Percentiles rank a stretch among this genome's conserved stretches.
Conservation (phyloP, 2,329 filamentous ascomycete genomes). For the Metarhizium humberi region DNA sequence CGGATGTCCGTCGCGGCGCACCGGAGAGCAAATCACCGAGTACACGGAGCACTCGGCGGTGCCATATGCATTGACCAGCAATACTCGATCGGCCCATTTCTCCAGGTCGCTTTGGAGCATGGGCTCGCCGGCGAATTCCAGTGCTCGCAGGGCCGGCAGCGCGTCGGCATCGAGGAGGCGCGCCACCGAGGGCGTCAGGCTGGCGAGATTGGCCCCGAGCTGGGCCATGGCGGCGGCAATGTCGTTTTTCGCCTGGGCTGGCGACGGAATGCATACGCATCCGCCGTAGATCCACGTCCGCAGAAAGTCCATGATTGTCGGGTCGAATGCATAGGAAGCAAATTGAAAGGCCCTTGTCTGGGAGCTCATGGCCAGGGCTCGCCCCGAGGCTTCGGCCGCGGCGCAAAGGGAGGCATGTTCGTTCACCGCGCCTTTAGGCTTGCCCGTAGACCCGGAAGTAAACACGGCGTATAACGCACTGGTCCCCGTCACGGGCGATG, state of each 20-base stretch:
- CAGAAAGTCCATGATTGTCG: not conserved
- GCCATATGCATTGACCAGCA: constrained; percentile 10
- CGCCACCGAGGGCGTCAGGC: constrained; percentile 9
- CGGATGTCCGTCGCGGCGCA: not conserved
- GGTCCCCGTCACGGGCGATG: not conserved
- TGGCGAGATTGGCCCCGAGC: not conserved
- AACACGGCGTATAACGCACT: constrained; percentile 11
- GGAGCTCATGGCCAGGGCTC: not conserved
- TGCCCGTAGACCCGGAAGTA: constrained; percentile 12
- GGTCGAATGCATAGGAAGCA: constrained; percentile 2
- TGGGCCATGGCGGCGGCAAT: constrained; percentile 5
- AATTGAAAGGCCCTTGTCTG: constrained; percentile 7
- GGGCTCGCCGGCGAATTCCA: constrained; percentile 8
- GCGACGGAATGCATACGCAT: constrained; percentile 5
- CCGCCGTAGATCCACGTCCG: constrained; percentile 1
- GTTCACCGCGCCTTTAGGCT: constrained; percentile 13
- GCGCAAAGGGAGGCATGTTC: constrained; percentile 8
- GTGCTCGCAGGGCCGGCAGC: constrained; percentile 5
- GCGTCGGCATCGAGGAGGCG: not conserved
- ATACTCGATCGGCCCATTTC: constrained; percentile 8
- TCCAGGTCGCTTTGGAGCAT: constrained; percentile 17
- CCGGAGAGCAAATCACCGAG: too few species aligned
- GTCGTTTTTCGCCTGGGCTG: constrained; percentile 6
- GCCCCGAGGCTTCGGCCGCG: not conserved
- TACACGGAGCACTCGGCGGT: constrained; percentile 8